Evolutionary conservation across 768 basidiomycete genomes (phyloP).

Genomic region (Leucosporidium creatinivorum): DNA sequence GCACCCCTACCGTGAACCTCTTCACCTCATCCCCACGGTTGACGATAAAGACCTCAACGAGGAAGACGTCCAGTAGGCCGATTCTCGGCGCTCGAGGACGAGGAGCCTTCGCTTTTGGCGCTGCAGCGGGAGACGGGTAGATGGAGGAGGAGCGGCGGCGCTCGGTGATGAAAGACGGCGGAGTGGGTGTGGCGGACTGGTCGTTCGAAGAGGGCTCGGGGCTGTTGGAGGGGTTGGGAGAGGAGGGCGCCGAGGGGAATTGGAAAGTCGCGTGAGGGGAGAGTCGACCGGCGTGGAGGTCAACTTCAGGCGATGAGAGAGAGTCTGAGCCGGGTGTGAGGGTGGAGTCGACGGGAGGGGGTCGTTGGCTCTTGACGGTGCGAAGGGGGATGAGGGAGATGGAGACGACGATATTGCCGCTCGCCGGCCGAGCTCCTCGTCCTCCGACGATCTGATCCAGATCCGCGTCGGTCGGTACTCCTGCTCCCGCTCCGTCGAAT

Average conservation of each 20-base stretch:
- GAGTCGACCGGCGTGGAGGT: not conserved
- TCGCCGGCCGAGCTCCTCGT: too few relatives aligned
- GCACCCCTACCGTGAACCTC: slow-evolving; percentile 14
- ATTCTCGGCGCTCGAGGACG: slow-evolving; percentile 8
- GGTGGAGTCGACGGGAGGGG: too few relatives aligned
- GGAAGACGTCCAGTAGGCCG: slow-evolving; percentile 27
- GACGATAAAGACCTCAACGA: slow-evolving; percentile 25
- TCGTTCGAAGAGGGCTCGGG: too few relatives aligned
- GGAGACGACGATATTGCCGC: slow-evolving; percentile 3
- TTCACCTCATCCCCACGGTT: slow-evolving; percentile 12
- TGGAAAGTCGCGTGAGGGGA: not conserved
- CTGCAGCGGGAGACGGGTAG: too few relatives aligned
- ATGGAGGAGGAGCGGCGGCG: not conserved
- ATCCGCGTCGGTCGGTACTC: too few relatives aligned
- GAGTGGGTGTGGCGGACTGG: too few relatives aligned
- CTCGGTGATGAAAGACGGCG: not conserved
- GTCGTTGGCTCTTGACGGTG: not conserved
- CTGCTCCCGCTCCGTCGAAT: too few relatives aligned
- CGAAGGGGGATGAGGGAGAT: slow-evolving; percentile 27
- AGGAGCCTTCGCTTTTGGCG: not conserved
- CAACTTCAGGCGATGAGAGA: too few relatives aligned
- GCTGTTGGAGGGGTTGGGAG: too few relatives aligned
- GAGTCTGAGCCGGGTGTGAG: too few relatives aligned
- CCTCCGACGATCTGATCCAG: too few relatives aligned
- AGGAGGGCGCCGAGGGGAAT: too few relatives aligned